Percentiles rank a stretch among this genome's conserved stretches.
phyloP scores from a whole-genome alignment of 208 protist species.

The Zelonia costaricensis region DNA sequence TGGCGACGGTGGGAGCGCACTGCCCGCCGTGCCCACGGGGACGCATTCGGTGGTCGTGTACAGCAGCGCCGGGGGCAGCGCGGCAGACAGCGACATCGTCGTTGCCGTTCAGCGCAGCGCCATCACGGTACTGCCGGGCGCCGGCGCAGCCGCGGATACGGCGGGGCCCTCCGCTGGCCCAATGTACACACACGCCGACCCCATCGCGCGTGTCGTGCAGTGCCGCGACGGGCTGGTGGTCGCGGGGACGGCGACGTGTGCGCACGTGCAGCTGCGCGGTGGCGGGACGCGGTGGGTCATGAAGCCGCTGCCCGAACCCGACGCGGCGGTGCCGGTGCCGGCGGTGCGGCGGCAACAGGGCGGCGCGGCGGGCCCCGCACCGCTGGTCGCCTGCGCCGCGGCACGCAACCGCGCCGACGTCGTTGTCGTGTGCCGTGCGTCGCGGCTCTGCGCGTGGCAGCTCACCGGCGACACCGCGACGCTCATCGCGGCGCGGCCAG shows the following conservation, averaged over 20 bases:
- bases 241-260: neutral
- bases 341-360: neutral
- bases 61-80: constrained; percentile 1
- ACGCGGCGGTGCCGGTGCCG: neutral
- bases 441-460: constrained; percentile 17
- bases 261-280: constrained; percentile 11
- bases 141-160: neutral
- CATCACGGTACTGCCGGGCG: constrained; percentile 2
- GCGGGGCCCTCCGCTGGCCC: neutral
- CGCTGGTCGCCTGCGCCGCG: constrained; percentile 3
- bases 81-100: constrained; percentile 11
- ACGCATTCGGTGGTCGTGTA: constrained; percentile 32
- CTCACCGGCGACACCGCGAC: constrained; percentile 6
- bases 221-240: constrained; percentile 22
- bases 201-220: constrained; percentile 13
- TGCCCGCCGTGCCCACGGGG: constrained; percentile 3
- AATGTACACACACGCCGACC: constrained; percentile 14
- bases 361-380: neutral
- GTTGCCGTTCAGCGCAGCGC: constrained; percentile 21
- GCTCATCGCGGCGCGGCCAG: constrained; percentile 1
- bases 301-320: neutral
- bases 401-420: constrained; percentile 10
- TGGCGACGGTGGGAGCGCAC: neutral
- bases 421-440: constrained; percentile 8
- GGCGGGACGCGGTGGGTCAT: constrained; percentile 2